Percentiles rank a stretch among this genome's conserved stretches.
phyloP scores from a whole-genome alignment of 805 yeast species.

The Candida maris region DNA sequence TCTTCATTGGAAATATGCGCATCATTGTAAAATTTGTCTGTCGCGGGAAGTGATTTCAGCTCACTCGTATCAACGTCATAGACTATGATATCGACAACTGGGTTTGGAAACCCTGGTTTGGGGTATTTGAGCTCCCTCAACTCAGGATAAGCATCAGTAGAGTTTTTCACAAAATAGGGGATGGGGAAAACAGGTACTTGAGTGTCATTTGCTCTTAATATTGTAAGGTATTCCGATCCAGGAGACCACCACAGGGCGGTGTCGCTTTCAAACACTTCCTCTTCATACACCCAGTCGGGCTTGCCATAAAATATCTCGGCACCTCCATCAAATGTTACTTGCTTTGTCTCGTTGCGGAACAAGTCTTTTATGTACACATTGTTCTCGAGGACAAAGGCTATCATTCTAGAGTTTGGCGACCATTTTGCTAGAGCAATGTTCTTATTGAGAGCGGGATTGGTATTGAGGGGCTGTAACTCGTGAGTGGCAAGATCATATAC shows the following conservation, averaged over 20 bases:
- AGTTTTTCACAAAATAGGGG: conserved; percentile 65
- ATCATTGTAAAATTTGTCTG: conserved; percentile 41
- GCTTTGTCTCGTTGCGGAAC: conserved; percentile 28
- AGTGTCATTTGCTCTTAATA: conserved; percentile 68
- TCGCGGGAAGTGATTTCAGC: conserved; percentile 16
- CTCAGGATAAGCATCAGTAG: conserved; percentile 51
- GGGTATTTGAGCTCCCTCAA: conserved; percentile 69
- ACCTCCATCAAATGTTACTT: conserved; percentile 69
- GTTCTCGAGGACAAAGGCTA: conserved; percentile 67
- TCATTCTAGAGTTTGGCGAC: conserved; percentile 65
- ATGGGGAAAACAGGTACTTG: conserved; percentile 68
- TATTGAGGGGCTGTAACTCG: conserved; percentile 20
- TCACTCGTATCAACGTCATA: conserved; percentile 34
- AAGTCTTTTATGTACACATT: conserved; percentile 58
- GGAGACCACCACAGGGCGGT: conserved; percentile 88
- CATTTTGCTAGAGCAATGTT: conserved; percentile 52
- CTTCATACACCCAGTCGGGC: conserved; percentile 95
- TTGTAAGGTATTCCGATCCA: conserved; percentile 59
- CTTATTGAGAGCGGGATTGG: conserved; percentile 22
- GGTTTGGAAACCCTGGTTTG: conserved; percentile 78
- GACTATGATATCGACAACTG: conserved; percentile 53
- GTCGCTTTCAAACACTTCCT: conserved; percentile 73
- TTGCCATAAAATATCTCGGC: conserved; percentile 74
- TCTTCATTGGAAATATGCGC: conserved; percentile 38
- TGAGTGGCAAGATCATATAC: conserved; percentile 44